Evolutionary conservation across 768 basidiomycete genomes (phyloP).

Genomic region (Lentinula guzmanii): DNA sequence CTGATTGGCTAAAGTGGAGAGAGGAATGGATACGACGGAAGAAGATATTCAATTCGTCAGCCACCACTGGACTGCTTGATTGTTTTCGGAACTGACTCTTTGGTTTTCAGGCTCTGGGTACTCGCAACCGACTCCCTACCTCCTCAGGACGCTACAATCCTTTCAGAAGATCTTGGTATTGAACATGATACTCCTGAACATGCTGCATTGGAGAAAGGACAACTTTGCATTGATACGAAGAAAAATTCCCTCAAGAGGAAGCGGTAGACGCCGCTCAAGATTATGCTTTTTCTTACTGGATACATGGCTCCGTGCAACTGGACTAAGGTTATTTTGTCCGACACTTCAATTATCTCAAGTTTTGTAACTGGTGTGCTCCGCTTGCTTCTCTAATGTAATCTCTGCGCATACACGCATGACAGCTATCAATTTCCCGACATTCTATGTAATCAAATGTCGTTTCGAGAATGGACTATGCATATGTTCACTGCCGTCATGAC

Average conservation of each 20-base stretch:
- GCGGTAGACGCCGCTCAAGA: slow-evolving; percentile 20
- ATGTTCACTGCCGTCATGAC: too few relatives aligned
- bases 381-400: neutral
- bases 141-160: slow-evolving; percentile 55
- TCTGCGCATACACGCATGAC: neutral
- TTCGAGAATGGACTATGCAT: too few relatives aligned
- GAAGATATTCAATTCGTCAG: slow-evolving; percentile 73
- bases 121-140: slow-evolving; percentile 61
- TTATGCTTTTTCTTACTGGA: neutral
- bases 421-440: too few relatives aligned
- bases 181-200: slow-evolving; percentile 76
- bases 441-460: too few relatives aligned
- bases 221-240: slow-evolving; percentile 41
- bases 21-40: slow-evolving; percentile 73
- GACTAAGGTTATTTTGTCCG: neutral
- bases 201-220: slow-evolving; percentile 51
- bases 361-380: neutral
- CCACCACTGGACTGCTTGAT: slow-evolving; percentile 8
- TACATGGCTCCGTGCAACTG: neutral
- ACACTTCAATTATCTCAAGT: neutral
- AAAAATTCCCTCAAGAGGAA: slow-evolving; percentile 45
- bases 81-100: neutral
- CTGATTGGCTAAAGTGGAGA: slow-evolving; percentile 76
- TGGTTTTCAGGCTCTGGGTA: slow-evolving; percentile 60
- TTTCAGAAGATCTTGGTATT: slow-evolving; percentile 79